phyloP scores from a whole-genome alignment of 306 rosid genomes.

The Vigna reflexopilosa region DNA sequence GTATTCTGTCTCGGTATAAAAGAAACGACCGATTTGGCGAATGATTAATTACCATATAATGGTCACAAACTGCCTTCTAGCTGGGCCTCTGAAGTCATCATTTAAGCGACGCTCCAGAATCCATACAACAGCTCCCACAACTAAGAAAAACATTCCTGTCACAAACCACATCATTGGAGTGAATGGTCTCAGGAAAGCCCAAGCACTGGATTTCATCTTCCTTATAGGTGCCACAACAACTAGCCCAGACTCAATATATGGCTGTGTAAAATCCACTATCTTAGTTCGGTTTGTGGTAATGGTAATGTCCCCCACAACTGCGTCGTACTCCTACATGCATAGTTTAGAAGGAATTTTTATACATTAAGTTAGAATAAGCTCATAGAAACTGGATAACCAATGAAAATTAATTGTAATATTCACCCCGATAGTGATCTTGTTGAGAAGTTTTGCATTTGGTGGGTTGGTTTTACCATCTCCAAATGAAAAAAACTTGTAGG shows the following conservation, averaged over 20 bases:
- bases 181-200: conserved; percentile 88
- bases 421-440: not conserved
- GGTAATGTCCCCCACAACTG: conserved; percentile 78
- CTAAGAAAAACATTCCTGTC: conserved; percentile 65
- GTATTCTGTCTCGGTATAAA: not conserved
- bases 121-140: conserved; percentile 81
- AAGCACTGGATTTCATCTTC: conserved; percentile 61
- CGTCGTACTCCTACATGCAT: conserved; percentile 61
- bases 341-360: not conserved
- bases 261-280: conserved; percentile 88
- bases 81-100: conserved; percentile 80
- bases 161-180: conserved; percentile 71
- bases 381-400: not conserved
- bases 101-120: conserved; percentile 75
- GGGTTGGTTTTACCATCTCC: not conserved
- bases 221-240: conserved; percentile 74
- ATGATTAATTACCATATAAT: conserved; percentile 57
- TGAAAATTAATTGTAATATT: not conserved
- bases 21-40: not conserved
- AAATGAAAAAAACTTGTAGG: not conserved
- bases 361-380: not conserved
- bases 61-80: conserved; percentile 70
- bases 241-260: conserved; percentile 79
- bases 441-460: not conserved
- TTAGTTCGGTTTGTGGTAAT: conserved; percentile 73